Base-by-base conservation (phyloP, 306 rosid genomes). In the Senna tora region DNA sequence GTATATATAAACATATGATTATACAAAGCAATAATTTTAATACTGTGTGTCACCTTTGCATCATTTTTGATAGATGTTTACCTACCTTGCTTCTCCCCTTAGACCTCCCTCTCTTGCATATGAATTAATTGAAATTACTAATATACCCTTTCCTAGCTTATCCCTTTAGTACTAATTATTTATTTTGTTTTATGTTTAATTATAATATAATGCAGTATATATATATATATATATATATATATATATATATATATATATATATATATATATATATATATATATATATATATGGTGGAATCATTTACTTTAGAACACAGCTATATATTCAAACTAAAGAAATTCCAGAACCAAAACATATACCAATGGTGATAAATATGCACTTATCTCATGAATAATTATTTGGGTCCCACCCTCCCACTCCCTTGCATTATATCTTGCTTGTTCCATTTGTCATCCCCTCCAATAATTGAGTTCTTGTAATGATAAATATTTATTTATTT, bases 71-170 rank as follows among this genome's bases (percentile, higher is more conserved):
- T 51, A 54, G 43, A 74, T 39, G 65, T 72, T 32, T 72, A 59
- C 68, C 59, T 72, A 72, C 76, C 76, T 59, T 72, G 13, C 46
- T 72, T 46, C 58, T 72, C 13, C 36, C 47, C 21, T 15, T 14
- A 38, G 1, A 69, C 50, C 22, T 52, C 22, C 51, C 5, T 51
- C 21, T 14, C 25, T 73, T 30, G 41, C 30, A 36, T 62, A 2
- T 19, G 4, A 13, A 20, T 8, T 7, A 7, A 14, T 8, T 51
- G 34, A 8, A 61, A 62, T 53, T 61, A 74, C 63, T 34, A 22
- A 22, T 21, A 28, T 22, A 36, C 9, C 58, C 65, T 25, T 41
- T 15, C n/a, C 54, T 19, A n/a, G 22, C 72, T 38, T 45, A 68
- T 69, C 55, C 5, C 22, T 17, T 50, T 34, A 73, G 58, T 28